Evolutionary conservation across 179 eudicot species (phyloP), one percentile per base, ranked within the genome.

Genomic region (Corrigiola litoralis): DNA sequence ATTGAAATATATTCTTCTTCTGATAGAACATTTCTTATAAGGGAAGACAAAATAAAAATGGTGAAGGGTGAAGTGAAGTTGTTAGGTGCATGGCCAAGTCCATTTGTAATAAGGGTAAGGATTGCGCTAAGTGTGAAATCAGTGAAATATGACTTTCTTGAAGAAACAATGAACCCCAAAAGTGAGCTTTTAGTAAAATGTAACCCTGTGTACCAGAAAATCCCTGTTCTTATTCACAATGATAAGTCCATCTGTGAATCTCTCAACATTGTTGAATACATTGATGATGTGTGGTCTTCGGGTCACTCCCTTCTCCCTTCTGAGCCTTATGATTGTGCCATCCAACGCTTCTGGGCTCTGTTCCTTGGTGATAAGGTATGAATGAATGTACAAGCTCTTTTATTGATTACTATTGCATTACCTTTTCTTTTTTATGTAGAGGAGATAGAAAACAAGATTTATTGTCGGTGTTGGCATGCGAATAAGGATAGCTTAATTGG

Each of bases 201-300:
- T 4, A 82, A 84, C 69, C 86, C 89, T 0, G 79, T 82, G 71
- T 65, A 79, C 63, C 82, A 80, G 69, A 82, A 75, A 47, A 76
- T 84, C 66, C 89, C 89, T 4, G 84, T 85, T 34, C 66, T 82
- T 13, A 17, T 82, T 24, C 89, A 85, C 55, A 56, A 58, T 49
- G 78, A 70, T 24, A 77, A 67, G 34, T 65, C 76, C n/a, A 51
- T 85, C 4, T 80, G 78, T 40, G 89, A 85, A 60, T 82, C 89
- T 0, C 71, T 12, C n/a, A n/a, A 75, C 45, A 83, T 81, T 46
- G 72, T 78, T 13, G 61, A 83, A 17, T 79, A 82, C 42, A 62
- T 79, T 17, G 83, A 79, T 47, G 76, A 82, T 27, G 69, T 14
- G 13, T 79, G 73, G 66, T n/a, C 65, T 3, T 33, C 47, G 58